phyloP scores from a whole-genome alignment of 805 yeast genomes.

The Spathaspora gorwiae region DNA sequence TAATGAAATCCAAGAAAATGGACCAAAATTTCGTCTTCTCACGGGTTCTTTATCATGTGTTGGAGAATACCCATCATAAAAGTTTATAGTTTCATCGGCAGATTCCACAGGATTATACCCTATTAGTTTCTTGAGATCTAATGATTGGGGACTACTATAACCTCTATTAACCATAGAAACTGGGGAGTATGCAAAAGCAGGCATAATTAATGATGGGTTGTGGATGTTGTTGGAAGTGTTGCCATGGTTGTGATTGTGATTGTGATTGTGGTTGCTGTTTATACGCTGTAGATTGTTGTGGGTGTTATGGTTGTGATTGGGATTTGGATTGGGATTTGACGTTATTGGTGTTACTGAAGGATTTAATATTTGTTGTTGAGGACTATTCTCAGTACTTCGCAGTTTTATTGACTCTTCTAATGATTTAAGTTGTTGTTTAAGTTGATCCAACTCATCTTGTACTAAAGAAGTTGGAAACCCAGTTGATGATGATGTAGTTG shows the following conservation, averaged over 20 bases:
- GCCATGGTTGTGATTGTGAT: no score
- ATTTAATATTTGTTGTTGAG: neutral
- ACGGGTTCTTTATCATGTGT: slow-evolving; percentile 18
- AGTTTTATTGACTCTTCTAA: slow-evolving; percentile 10
- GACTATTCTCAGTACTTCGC: neutral
- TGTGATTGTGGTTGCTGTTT: no score
- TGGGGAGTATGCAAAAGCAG: neutral
- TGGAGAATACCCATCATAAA: slow-evolving; percentile 20
- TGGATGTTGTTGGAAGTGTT: neutral
- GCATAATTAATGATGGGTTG: neutral
- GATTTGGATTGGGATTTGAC: neutral
- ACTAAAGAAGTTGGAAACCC: neutral
- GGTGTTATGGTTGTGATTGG: no score
- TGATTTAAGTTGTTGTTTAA: slow-evolving; percentile 11
- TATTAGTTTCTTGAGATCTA: neutral
- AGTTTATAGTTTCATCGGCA: slow-evolving; percentile 13
- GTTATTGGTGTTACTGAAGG: neutral
- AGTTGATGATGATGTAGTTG: neutral
- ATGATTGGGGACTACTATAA: neutral
- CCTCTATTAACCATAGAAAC: neutral
- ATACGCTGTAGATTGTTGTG: no score
- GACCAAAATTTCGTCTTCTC: slow-evolving; percentile 26
- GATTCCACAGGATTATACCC: slow-evolving; percentile 14
- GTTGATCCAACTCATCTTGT: slow-evolving; percentile 9
- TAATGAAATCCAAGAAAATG: slow-evolving; percentile 27